These are phyloP conservation scores for Fusarium avenaceum DNA, from an alignment of 2,329 filamentous ascomycete genomes.

Conservation along the genomic window DNA sequence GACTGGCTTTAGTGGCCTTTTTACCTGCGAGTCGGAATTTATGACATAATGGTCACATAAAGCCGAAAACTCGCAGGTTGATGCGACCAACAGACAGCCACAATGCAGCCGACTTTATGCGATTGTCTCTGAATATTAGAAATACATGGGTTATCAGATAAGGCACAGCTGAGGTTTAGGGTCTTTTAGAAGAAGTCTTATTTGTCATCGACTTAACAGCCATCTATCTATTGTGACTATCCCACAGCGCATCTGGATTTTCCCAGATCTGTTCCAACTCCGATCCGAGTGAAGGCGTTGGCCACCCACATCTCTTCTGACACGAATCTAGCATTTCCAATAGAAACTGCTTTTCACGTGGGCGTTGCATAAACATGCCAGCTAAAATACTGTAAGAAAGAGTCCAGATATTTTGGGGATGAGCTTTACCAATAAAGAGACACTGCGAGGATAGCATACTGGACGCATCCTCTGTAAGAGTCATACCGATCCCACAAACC, in stretches of 20 bases:
- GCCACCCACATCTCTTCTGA: slow-evolving; percentile 44
- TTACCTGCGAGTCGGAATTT: not conserved
- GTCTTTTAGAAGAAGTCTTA: too few relatives aligned
- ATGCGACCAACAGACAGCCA: not conserved
- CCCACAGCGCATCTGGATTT: slow-evolving; percentile 18
- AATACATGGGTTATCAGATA: not conserved
- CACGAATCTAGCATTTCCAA: slow-evolving; percentile 43
- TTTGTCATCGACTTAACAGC: not conserved
- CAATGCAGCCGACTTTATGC: not conserved
- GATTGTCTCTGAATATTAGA: not conserved
- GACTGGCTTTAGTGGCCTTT: not conserved
- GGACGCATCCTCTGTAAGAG: slow-evolving; percentile 57
- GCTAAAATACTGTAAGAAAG: not conserved
- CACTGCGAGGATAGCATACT: slow-evolving; percentile 61
- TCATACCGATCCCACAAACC: slow-evolving; percentile 65
- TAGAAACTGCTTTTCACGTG: slow-evolving; percentile 24
- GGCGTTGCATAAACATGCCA: slow-evolving; percentile 39
- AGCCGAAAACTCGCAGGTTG: not conserved
- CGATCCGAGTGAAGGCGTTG: slow-evolving; percentile 36
- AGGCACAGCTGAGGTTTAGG: too few relatives aligned
- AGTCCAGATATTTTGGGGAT: rapidly evolving
- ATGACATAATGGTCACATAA: not conserved
- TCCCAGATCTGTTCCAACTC: slow-evolving; percentile 44
- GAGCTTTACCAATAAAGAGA: slow-evolving; percentile 48
- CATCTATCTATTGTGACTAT: not conserved